Evolutionary conservation across 805 yeast species (phyloP), one percentile per base, ranked within the genome.

Genomic region (Debaryomyces prosopidis): DNA sequence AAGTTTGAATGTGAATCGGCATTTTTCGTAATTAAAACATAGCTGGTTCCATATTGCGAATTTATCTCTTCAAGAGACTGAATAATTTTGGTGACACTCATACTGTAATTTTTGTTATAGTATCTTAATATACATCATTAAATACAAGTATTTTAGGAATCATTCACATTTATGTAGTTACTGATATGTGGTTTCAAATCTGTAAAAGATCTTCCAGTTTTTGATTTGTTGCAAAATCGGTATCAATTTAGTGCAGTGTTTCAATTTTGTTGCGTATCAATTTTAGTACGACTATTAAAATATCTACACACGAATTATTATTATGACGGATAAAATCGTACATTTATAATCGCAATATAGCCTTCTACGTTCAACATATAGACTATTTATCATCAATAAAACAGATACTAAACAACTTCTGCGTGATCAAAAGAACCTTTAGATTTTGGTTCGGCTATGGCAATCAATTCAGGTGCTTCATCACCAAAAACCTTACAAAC

Each of bases 401-500:
- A 30, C 16, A 3, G 11, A 9, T 3, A 26, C 19, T 30, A 30
- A 30, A 30, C 33, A n/a, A 10, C 7, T 14, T 30, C 33, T 6
- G 11, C 11, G 11, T 30, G 33, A n/a, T 30, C 16, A 30, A 30
- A 12, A 30, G 33, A 30, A 30, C 8, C 2, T 30, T 30, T 30
- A 7, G 14, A 14, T 14, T 30, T 14, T 30, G 33, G 14, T n/a
- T n/a, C 16, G 7, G 16, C 33, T 6, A 30, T 14, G 14, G 16
- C 33, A n/a, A n/a, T 8, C 6, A 30, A 14, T n/a, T 12, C 16
- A 12, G 14, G 16, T 14, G 39, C 34, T 10, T 44, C 52, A 39
- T 50, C 55, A 16, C 67, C 69, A 43, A 65, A 65, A 7, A 61
- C 68, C 46, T 52, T 51, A 12, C 66, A 66, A 27, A 64, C 68